Evolutionary conservation across 2,329 filamentous ascomycete genomes (phyloP), one percentile per base, ranked within the genome.

Genomic region (Geosmithia morbida): DNA sequence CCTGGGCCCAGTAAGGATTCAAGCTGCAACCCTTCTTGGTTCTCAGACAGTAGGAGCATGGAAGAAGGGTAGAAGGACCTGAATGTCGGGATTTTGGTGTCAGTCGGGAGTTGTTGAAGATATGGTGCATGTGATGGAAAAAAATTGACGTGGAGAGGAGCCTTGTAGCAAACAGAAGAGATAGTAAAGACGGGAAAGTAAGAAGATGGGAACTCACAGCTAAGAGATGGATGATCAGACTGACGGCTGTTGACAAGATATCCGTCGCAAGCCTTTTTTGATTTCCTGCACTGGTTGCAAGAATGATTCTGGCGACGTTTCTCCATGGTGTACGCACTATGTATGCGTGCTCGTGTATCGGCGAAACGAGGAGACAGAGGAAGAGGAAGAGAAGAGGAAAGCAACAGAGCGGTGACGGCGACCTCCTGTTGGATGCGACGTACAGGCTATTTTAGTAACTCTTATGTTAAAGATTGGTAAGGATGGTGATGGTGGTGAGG

Each of bases 381-480:
- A 26, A 26, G 22, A 26, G 8, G 22, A 26, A 26, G 22, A 8
- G 8, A 26, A 26, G 22, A 26, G 4, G 22, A 26, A n/a, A n/a
- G n/a, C n/a, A n/a, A n/a, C n/a, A n/a, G n/a, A n/a, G n/a, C n/a
- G n/a, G n/a, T n/a, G n/a, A n/a, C n/a, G n/a, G n/a, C n/a, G n/a
- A n/a, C n/a, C n/a, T n/a, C n/a, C n/a, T n/a, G n/a, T n/a, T n/a
- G n/a, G n/a, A n/a, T n/a, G n/a, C n/a, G n/a, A 5, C 8, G 22
- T 26, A 8, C 8, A 26, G 4, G 8, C 22, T 26, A 8, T 4
- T 26, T 26, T 4, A 26, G 22, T 26, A 8, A 26, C 22, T 26
- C 13, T 67, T 74, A 53, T 67, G 67, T 18, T 70, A 59, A 19
- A 74, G 55, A 13, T 74, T 63, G 2, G 70, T 37, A 16, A 37